Percentiles rank a stretch among this genome's conserved stretches.
These are phyloP conservation scores for Rhynchosporium secalis DNA, from an alignment of 2,329 filamentous ascomycete species.

Conservation along the genomic window DNA sequence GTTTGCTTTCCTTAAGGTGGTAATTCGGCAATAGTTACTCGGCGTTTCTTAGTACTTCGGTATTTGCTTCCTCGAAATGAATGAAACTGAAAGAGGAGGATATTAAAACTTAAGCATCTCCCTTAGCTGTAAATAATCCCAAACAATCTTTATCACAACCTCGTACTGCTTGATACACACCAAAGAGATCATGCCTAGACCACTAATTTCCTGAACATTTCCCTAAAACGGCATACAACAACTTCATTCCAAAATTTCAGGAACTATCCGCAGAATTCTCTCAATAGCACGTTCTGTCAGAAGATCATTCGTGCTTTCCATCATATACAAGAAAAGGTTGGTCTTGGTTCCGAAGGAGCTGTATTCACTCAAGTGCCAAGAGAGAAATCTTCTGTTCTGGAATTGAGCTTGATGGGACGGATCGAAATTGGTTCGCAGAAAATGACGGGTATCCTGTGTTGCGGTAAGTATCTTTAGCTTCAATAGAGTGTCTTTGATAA, in stretches of 20 bases:
- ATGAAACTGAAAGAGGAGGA: not conserved
- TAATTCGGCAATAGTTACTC: not conserved
- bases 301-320: not conserved
- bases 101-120: not conserved
- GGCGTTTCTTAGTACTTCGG: not conserved
- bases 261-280: not conserved
- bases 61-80: not conserved
- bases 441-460: not conserved
- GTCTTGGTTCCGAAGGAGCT: not conserved
- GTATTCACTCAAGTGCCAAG: not conserved
- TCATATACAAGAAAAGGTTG: not conserved
- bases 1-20: not conserved
- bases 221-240: not conserved
- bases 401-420: not conserved
- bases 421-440: not conserved
- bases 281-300: not conserved
- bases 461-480: too few species aligned
- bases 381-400: conserved; percentile 7
- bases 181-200: not conserved
- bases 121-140: not conserved
- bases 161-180: too few species aligned
- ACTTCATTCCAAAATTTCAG: not conserved
- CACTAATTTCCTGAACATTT: not conserved
- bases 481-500: too few species aligned
- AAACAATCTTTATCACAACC: too few species aligned